A percentile compares a stretch with the other conserved stretches of the same genome.
phyloP scores from a whole-genome alignment of 2,329 filamentous ascomycete genomes.

The Aspergillus chevalieri region DNA sequence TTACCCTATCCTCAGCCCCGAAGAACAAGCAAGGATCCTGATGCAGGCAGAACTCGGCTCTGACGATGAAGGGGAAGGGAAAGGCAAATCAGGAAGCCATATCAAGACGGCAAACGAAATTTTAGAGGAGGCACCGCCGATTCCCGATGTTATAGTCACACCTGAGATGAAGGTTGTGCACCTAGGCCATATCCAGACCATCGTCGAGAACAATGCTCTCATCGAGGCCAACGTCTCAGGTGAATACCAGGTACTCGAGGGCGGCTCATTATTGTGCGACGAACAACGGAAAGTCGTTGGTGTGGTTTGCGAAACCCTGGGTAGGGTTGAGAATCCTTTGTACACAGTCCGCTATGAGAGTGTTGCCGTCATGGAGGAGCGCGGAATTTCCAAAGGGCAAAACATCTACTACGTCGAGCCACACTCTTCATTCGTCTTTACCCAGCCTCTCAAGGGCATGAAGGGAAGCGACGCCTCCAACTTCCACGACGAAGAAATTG shows the following conservation, averaged over 20 bases:
- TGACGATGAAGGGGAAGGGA: constrained; percentile 65
- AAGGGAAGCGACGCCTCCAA: constrained; percentile 95
- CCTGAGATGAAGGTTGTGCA: constrained; percentile 69
- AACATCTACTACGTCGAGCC: constrained; percentile 72
- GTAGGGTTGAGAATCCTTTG: constrained; percentile 75
- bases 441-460: constrained; percentile 66
- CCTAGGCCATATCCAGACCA: constrained; percentile 67
- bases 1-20: constrained; percentile 69
- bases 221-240: constrained; percentile 73
- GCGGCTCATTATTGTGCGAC: constrained; percentile 75
- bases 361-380: constrained; percentile 59
- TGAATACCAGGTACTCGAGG: constrained; percentile 78
- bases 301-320: constrained; percentile 76
- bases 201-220: constrained; percentile 72
- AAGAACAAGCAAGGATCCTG: constrained; percentile 75
- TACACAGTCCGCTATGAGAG: constrained; percentile 76
- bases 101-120: constrained; percentile 78
- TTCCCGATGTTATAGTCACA: constrained; percentile 73
- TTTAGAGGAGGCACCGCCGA: constrained; percentile 57
- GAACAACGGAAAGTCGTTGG: constrained; percentile 71
- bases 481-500: constrained; percentile 85
- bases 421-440: constrained; percentile 80
- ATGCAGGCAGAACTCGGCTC: constrained; percentile 78
- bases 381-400: constrained; percentile 62
- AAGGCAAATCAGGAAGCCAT: constrained; percentile 40